Conservation (phyloP, 805 yeast species). For the Saccharomycopsis capsularis region DNA sequence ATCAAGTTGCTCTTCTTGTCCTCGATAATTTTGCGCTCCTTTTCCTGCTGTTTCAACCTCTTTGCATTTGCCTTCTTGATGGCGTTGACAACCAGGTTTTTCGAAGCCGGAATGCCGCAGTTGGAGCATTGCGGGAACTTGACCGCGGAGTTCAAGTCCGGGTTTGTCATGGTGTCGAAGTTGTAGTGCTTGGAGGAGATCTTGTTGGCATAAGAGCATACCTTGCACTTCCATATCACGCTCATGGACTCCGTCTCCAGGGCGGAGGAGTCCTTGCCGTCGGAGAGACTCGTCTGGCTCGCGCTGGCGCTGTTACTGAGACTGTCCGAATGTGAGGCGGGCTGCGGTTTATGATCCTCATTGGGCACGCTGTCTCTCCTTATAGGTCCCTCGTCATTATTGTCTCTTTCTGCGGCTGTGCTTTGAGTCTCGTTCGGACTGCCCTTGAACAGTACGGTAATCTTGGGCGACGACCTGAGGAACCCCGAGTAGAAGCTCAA, state of each 20-base stretch:
- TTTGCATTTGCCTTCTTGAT: conserved; percentile 22
- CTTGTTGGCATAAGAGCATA: conserved; percentile 67
- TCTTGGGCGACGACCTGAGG: conserved; percentile 71
- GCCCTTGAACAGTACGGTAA: conserved; percentile 38
- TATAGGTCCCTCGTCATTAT: too few relatives aligned
- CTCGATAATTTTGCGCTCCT: conserved; percentile 1
- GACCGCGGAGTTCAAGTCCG: conserved; percentile 12
- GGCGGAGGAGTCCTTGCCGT: too few relatives aligned
- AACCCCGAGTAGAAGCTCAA: conserved; percentile 48
- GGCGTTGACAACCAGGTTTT: conserved; percentile 31
- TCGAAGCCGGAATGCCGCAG: conserved; percentile 52
- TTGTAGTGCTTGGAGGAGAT: conserved; percentile 29
- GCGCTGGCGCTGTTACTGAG: too few relatives aligned
- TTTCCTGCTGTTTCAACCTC: not conserved
- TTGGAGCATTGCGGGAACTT: conserved; percentile 44
- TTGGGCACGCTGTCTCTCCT: too few relatives aligned
- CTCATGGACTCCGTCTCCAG: too few relatives aligned
- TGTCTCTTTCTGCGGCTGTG: too few relatives aligned
- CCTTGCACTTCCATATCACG: conserved; percentile 88
- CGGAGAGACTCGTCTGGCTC: too few relatives aligned
- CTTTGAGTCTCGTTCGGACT: not conserved
- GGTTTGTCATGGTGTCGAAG: conserved; percentile 20
- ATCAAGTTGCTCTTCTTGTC: not conserved
- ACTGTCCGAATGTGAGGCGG: too few relatives aligned
- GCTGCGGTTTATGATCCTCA: too few relatives aligned